Conservation (phyloP, 768 basidiomycete genomes). For the Serendipita sp. region DNA sequence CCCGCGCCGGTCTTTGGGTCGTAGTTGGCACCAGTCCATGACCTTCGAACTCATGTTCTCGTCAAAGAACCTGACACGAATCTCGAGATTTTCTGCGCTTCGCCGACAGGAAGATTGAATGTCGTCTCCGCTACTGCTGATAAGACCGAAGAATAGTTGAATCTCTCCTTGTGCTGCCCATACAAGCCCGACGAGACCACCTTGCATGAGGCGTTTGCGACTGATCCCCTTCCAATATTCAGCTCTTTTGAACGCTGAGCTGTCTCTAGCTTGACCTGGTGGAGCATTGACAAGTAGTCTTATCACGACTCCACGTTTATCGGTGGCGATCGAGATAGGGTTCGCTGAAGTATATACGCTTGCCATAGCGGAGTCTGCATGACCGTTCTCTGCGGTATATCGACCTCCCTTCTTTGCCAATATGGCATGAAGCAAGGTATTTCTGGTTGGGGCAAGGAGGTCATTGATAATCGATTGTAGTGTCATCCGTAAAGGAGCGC, state of each 20-base stretch:
- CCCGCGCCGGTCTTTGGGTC: slow-evolving; percentile 9
- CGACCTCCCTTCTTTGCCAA: slow-evolving; percentile 13
- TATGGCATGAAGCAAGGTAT: slow-evolving; percentile 8
- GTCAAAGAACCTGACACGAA: slow-evolving; percentile 51
- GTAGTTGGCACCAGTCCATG: neutral
- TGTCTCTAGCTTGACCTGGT: slow-evolving; percentile 36
- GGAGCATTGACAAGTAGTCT: slow-evolving; percentile 35
- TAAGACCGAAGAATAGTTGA: slow-evolving; percentile 7
- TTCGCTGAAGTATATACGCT: slow-evolving; percentile 13
- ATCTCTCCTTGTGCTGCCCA: slow-evolving; percentile 23
- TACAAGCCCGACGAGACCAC: slow-evolving; percentile 49
- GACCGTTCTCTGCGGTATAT: slow-evolving; percentile 9
- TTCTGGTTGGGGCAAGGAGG: slow-evolving; percentile 14
- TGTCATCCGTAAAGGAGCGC: slow-evolving; percentile 37
- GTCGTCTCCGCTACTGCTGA: neutral
- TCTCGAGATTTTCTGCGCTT: slow-evolving; percentile 21
- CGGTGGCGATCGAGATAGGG: slow-evolving; percentile 4
- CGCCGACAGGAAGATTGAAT: neutral
- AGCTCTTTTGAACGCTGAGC: slow-evolving; percentile 23
- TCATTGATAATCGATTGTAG: slow-evolving; percentile 35
- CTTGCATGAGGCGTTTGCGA: slow-evolving; percentile 41
- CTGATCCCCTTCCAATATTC: slow-evolving; percentile 47
- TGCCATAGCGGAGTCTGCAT: slow-evolving; percentile 11
- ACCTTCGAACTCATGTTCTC: slow-evolving; percentile 33
- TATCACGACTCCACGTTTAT: slow-evolving; percentile 32